phyloP scores from a whole-genome alignment of 2,329 filamentous ascomycete genomes.

The Fusarium fujikuroi region DNA sequence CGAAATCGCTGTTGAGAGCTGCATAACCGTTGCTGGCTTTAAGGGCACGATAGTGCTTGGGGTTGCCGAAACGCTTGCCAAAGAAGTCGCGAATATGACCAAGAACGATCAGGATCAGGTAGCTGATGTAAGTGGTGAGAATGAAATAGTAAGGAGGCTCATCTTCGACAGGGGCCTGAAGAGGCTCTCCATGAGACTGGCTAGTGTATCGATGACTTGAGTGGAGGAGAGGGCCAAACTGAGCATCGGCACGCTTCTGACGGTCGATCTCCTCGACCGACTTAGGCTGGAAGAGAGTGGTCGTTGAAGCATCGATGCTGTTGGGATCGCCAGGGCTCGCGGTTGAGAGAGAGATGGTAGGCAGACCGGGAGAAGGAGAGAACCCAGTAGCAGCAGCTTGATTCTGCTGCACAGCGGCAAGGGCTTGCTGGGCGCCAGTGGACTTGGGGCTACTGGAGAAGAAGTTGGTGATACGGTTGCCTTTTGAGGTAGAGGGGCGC shows the following conservation, averaged over 20 bases:
- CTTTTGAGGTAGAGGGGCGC: slow-evolving; percentile 72
- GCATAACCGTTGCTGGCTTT: slow-evolving; percentile 89
- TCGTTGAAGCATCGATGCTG: slow-evolving; percentile 79
- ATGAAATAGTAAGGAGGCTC: slow-evolving; percentile 97
- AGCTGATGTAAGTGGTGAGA: slow-evolving; percentile 97
- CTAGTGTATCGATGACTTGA: slow-evolving; percentile 89
- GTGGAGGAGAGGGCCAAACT: slow-evolving; percentile 88
- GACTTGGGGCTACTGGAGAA: slow-evolving; percentile 84
- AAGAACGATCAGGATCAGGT: slow-evolving; percentile 93
- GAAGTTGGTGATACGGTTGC: slow-evolving; percentile 82
- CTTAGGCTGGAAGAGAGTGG: slow-evolving; percentile 84
- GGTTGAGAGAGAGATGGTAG: slow-evolving; percentile 91
- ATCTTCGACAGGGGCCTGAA: slow-evolving; percentile 88
- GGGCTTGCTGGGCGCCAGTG: slow-evolving; percentile 73
- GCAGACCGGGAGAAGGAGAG: slow-evolving; percentile 79
- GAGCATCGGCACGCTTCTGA: slow-evolving; percentile 82
- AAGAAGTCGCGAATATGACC: slow-evolving; percentile 98
- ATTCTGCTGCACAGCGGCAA: slow-evolving; percentile 73
- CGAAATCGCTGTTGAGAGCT: slow-evolving; percentile 96
- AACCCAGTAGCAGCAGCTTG: slow-evolving; percentile 66
- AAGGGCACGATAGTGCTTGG: slow-evolving; percentile 83
- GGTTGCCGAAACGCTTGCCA: slow-evolving; percentile 90
- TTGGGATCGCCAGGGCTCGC: slow-evolving; percentile 79
- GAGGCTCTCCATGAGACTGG: slow-evolving; percentile 82
- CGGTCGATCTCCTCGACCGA: slow-evolving; percentile 83